These are phyloP conservation scores for Debaryomycetaceae sp. DNA, from an alignment of 1,139 yeast species.

Conservation along the genomic window DNA sequence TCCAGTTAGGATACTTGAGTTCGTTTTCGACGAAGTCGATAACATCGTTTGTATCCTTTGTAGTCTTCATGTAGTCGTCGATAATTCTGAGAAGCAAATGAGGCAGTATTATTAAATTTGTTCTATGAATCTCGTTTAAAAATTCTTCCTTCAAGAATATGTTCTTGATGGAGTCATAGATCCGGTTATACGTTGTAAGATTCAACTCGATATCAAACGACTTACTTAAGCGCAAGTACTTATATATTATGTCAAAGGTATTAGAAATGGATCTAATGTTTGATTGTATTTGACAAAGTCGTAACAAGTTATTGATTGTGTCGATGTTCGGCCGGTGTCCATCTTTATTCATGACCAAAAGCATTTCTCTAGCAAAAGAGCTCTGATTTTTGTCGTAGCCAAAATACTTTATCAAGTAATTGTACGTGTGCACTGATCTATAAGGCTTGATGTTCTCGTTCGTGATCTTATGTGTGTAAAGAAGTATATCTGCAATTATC, in stretches of 20 bases:
- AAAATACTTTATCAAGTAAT: slow-evolving; percentile 39
- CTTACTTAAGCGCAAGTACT: slow-evolving; percentile 28
- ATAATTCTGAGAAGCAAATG: slow-evolving; percentile 28
- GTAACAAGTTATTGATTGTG: slow-evolving; percentile 37
- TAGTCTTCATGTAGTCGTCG: slow-evolving; percentile 34
- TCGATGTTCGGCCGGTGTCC: slow-evolving; percentile 40
- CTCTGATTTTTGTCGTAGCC: slow-evolving; percentile 43
- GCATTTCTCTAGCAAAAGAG: slow-evolving; percentile 38
- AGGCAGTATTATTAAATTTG: slow-evolving; percentile 33
- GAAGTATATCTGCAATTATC: slow-evolving; percentile 34
- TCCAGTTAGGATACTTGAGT: slow-evolving; percentile 28
- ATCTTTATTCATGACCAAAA: slow-evolving; percentile 42
- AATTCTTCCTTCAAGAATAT: slow-evolving; percentile 36
- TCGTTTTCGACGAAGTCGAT: slow-evolving; percentile 33
- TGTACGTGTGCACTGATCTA: slow-evolving; percentile 38
- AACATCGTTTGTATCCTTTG: slow-evolving; percentile 23
- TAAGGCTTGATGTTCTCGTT: slow-evolving; percentile 25
- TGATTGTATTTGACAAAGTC: slow-evolving; percentile 30
- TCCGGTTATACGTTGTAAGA: slow-evolving; percentile 34
- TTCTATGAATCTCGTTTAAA: slow-evolving; percentile 27
- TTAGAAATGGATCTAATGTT: slow-evolving; percentile 31
- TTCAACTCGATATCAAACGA: slow-evolving; percentile 28
- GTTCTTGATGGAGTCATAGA: slow-evolving; percentile 38
- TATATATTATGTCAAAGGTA: slow-evolving; percentile 28
- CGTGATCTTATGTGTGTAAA: slow-evolving; percentile 37